Evolutionary conservation across 805 yeast species (phyloP), one percentile per base, ranked within the genome.

Genomic region (Ogataea polymorpha): DNA sequence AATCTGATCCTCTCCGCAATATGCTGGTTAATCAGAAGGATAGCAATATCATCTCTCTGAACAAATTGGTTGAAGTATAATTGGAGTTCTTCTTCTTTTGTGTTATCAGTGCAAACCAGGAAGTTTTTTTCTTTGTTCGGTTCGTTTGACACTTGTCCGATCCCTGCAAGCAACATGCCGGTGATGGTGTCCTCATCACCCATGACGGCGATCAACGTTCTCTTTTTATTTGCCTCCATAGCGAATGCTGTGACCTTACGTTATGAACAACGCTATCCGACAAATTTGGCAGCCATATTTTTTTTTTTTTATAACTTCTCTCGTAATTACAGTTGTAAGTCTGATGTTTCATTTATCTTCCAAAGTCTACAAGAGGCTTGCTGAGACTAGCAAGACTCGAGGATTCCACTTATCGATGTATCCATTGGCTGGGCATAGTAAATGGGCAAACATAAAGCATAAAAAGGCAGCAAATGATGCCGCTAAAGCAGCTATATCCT

Each of bases 131-230:
- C 81, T 55, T 75, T 76, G 14, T 79, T 79, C 29, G 79, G 72
- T 46, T 76, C 82, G 46, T 66, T 67, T 21, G 77, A 73, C 15
- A 89, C 81, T 58, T 91, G 95, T 18, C 99, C 99, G 44, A 87
- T 80, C 21, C 99, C 99, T 1, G 99, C 99, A 44, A 93, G 74
- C 25, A 93, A 72, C 73, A 93, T 77, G 3, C 99, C 99, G 2
- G 99, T 93, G 45, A 93, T 90, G 16, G 98, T 85, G 60, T 93
- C 98, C 68, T 93, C 99, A 59, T 93, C 99, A 13, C 97, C 99
- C 58, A 93, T 88, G 28, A 90, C 95, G 10, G 97, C 98, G 44
- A 93, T 71, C 52, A 90, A 73, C 28, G 84, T 76, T 57, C 99
- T 82, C 60, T 89, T 86, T 38, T 56, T 57, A 35, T 54, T 27